Evolutionary conservation across 179 eudicot genomes (phyloP).

Genomic region (Actinidia polygama): DNA sequence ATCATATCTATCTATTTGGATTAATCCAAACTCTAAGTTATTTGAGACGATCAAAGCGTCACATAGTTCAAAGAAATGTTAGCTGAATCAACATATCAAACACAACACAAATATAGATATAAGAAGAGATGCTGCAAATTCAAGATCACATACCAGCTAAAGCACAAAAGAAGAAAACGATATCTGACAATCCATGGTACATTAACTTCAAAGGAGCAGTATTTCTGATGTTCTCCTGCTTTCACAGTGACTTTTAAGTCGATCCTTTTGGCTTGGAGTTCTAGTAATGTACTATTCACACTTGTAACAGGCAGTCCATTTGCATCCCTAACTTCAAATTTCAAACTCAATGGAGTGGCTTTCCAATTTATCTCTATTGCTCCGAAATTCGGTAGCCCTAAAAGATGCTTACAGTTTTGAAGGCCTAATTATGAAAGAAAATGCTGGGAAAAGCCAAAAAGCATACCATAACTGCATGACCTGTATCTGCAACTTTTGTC

Average conservation of each 20-base stretch:
- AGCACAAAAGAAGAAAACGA: conserved; percentile 46
- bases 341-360: conserved; percentile 49
- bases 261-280: conserved; percentile 39
- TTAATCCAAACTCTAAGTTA: no score
- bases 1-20: no score
- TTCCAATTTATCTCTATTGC: conserved; percentile 70
- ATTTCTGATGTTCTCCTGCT: conserved; percentile 29
- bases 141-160: conserved; percentile 44
- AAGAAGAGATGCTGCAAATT: not conserved
- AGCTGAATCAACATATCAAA: not conserved
- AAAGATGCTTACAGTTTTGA: not conserved
- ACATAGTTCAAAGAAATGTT: not conserved
- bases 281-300: conserved; percentile 45
- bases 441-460: conserved; percentile 3
- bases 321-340: conserved; percentile 60
- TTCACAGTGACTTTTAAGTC: conserved; percentile 20
- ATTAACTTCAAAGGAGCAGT: conserved; percentile 66
- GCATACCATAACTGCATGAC: conserved; percentile 74
- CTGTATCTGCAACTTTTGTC: conserved; percentile 57
- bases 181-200: conserved; percentile 63
- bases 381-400: conserved; percentile 76
- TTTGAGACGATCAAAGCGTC: not conserved
- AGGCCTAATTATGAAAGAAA: not conserved
- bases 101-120: not conserved
- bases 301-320: conserved; percentile 51